These are phyloP conservation scores for Paramicrosporidium saccamoebae DNA, from an alignment of 371 early-diverging fungal genomes.

Conservation along the genomic window DNA sequence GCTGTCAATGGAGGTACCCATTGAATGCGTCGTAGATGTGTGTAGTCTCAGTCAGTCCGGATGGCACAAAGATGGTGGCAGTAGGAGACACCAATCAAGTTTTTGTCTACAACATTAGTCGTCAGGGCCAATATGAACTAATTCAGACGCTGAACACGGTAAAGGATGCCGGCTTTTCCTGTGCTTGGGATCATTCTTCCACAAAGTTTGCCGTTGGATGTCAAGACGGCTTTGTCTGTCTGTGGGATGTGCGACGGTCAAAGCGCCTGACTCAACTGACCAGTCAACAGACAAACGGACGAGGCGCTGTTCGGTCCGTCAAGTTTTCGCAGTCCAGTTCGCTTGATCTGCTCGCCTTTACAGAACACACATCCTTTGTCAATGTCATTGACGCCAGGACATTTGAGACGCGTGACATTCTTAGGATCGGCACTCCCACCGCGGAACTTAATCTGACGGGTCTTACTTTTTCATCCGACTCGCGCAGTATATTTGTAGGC, in stretches of 20 bases:
- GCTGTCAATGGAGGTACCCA: slow-evolving; percentile 22
- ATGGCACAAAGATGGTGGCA: slow-evolving; percentile 23
- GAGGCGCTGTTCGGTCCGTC: slow-evolving; percentile 21
- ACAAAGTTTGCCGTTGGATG: slow-evolving; percentile 40
- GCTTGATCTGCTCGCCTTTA: slow-evolving; percentile 20
- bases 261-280: slow-evolving; percentile 10
- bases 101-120: slow-evolving; percentile 17
- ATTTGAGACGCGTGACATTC: slow-evolving; percentile 15
- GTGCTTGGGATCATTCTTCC: slow-evolving; percentile 34
- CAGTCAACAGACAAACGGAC: slow-evolving; percentile 2
- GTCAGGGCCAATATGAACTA: slow-evolving; percentile 12
- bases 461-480: neutral
- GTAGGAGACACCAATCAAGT: slow-evolving; percentile 40
- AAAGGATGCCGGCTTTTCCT: slow-evolving; percentile 21
- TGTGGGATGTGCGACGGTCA: slow-evolving; percentile 26
- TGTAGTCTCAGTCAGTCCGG: slow-evolving; percentile 22
- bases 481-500: no score
- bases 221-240: slow-evolving; percentile 35
- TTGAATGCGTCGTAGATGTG: neutral
- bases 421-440: slow-evolving; percentile 9
- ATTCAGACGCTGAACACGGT: slow-evolving; percentile 9
- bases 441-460: no score
- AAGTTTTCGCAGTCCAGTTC: slow-evolving; percentile 25
- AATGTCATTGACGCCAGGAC: slow-evolving; percentile 27
- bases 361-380: slow-evolving; percentile 25